Evolutionary conservation across 345 rosid genomes (phyloP).

Genomic region (Balakata baccata): DNA sequence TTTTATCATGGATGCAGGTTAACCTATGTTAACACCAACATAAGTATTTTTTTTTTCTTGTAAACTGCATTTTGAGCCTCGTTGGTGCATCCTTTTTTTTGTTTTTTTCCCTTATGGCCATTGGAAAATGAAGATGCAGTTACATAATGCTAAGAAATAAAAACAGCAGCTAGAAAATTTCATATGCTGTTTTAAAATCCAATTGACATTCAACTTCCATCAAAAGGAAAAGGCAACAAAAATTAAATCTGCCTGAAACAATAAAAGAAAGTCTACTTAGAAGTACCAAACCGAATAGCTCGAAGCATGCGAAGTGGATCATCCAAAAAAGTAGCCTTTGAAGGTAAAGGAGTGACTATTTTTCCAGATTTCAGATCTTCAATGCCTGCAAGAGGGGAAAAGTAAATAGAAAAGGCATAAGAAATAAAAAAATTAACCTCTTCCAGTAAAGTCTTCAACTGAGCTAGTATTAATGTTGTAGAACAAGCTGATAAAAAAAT

Average conservation of each 20-base stretch:
- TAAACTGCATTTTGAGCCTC: neutral
- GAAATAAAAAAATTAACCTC: slow-evolving; percentile 48
- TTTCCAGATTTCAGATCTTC: slow-evolving; percentile 73
- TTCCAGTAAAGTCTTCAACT: slow-evolving; percentile 81
- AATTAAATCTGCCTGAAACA: neutral
- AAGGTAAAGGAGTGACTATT: slow-evolving; percentile 83
- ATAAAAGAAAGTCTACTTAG: slow-evolving; percentile 4
- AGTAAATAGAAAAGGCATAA: slow-evolving; percentile 1
- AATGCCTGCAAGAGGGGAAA: slow-evolving; percentile 47
- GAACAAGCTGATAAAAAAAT: slow-evolving; percentile 61
- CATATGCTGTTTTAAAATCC: neutral
- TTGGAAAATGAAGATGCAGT: neutral
- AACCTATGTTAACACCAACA: neutral
- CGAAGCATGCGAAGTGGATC: slow-evolving; percentile 95
- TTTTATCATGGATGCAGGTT: neutral
- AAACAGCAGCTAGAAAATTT: neutral
- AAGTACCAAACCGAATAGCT: slow-evolving; percentile 92
- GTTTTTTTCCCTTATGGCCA: too few relatives aligned
- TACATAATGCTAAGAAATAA: neutral
- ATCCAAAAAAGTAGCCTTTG: slow-evolving; percentile 87
- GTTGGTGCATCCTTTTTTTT: too few relatives aligned
- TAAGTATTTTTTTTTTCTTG: neutral
- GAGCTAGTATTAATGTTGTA: slow-evolving; percentile 70
- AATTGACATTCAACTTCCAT: neutral
- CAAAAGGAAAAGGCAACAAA: neutral